Evolutionary conservation across 2,329 filamentous ascomycete genomes (phyloP).

Genomic region (Fusarium concolor): DNA sequence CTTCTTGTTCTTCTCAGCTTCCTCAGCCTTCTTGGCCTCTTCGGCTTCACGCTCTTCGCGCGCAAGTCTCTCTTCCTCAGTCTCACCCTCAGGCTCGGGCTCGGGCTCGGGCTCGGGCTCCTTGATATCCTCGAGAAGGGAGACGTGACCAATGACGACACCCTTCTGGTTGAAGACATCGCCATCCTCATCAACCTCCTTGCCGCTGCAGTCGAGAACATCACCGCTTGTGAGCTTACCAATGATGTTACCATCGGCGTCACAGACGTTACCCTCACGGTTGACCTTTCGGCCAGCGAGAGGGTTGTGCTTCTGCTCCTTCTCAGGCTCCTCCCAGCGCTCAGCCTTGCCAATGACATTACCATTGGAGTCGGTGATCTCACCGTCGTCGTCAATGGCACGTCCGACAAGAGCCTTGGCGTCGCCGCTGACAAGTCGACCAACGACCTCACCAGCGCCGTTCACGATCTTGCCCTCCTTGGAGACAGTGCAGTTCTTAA

Average conservation of each 20-base stretch:
- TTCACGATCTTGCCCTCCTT: conserved; percentile 78
- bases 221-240: conserved; percentile 78
- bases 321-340: conserved; percentile 68
- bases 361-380: conserved; percentile 81
- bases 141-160: conserved; percentile 73
- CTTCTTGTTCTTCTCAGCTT: conserved; percentile 76
- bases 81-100: conserved; percentile 58
- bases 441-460: conserved; percentile 75
- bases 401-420: conserved; percentile 78
- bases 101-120: conserved; percentile 60
- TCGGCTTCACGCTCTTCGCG: conserved; percentile 50
- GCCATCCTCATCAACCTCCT: conserved; percentile 76
- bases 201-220: conserved; percentile 71
- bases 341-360: conserved; percentile 69
- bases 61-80: conserved; percentile 52
- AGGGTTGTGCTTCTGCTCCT: conserved; percentile 63
- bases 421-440: conserved; percentile 77
- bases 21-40: conserved; percentile 63
- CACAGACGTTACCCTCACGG: conserved; percentile 68
- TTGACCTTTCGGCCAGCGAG: conserved; percentile 68
- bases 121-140: conserved; percentile 71
- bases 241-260: conserved; percentile 69
- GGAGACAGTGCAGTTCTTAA: conserved; percentile 71
- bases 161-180: conserved; percentile 78
- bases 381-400: conserved; percentile 82